Evolutionary conservation across 805 yeast genomes (phyloP), one percentile per base, ranked within the genome.

Genomic region (Spathaspora arborariae): DNA sequence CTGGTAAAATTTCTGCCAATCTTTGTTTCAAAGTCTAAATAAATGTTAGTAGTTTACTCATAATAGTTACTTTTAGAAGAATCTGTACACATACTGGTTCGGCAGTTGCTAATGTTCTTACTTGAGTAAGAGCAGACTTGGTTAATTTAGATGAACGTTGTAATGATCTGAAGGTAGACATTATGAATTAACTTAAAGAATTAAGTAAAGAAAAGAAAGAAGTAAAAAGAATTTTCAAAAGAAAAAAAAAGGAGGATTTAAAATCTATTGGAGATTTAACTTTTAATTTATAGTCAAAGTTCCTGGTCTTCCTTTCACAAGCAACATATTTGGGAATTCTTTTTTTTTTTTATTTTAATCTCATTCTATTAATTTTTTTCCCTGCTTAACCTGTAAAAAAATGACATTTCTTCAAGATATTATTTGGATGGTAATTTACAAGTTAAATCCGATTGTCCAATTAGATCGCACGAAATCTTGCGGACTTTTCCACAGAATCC

Each of bases 1-100:
- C 90, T 56, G 98, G 98, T 67, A 91, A 81, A 56, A 88, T 77
- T 65, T 88, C 96, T 47, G 90, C 95, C 66, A 94, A 91, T 67
- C 96, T 84, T 73, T 94, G 96, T 74, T 94, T 94, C 61, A 94
- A 79, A 54, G 97, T 84, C 78, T 80, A 64, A 46, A 63, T 15
- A 22, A 13, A 10, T 33, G 26, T 53, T 53, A 53, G 55, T 53
- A 52, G 22, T 22, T 9, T 5, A 24, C 16, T 20, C 47, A 9
- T 42, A 5, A 18, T 19, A 6, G 5, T 16, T 19, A 35, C 38
- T 9, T 13, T 7, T 11, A 26, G 10, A 33, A 22, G 24, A 15
- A 24, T 22, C 8, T 22, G 8, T 24, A 10, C 36, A 57, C 61
- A 48, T 57, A 57, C 61, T 61, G 72, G 72, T 54, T 67, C 71